Percentiles rank a stretch among this genome's conserved stretches.
These are phyloP conservation scores for Hymenoscyphus albidus DNA, from an alignment of 2,329 filamentous ascomycete genomes.

Conservation along the genomic window DNA sequence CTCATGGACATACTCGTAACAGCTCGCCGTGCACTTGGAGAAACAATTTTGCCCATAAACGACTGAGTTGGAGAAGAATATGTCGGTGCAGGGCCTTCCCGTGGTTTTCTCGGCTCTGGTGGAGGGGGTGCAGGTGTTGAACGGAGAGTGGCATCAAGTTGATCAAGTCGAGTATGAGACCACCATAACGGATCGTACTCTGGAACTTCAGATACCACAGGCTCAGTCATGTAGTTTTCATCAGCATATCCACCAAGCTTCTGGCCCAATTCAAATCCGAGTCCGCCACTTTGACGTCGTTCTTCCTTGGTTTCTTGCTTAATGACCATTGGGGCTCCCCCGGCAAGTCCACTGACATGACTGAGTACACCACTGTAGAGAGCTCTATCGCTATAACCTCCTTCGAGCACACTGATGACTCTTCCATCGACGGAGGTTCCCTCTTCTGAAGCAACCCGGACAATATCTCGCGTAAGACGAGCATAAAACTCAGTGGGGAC, in stretches of 20 bases:
- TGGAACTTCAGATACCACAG: slow-evolving; percentile 28
- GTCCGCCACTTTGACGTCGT: slow-evolving; percentile 37
- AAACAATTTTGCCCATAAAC: slow-evolving; percentile 74
- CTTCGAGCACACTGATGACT: slow-evolving; percentile 89
- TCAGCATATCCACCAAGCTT: slow-evolving; percentile 43
- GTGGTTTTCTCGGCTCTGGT: slow-evolving; percentile 49
- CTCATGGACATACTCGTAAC: slow-evolving; percentile 50
- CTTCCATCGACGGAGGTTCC: slow-evolving; percentile 74
- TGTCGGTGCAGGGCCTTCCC: slow-evolving; percentile 58
- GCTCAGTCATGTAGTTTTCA: slow-evolving; percentile 18
- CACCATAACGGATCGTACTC: slow-evolving; percentile 70
- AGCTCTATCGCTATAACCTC: slow-evolving; percentile 91
- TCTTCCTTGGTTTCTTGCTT: slow-evolving; percentile 35
- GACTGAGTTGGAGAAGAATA: slow-evolving; percentile 87
- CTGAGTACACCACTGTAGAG: slow-evolving; percentile 84
- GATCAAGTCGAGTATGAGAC: slow-evolving; percentile 61
- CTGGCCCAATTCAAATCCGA: slow-evolving; percentile 57
- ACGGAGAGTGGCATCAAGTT: slow-evolving; percentile 57
- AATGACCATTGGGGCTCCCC: slow-evolving; percentile 43
- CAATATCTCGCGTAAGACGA: slow-evolving; percentile 79
- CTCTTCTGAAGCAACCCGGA: slow-evolving; percentile 76
- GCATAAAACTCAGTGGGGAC: slow-evolving; percentile 97
- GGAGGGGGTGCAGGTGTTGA: slow-evolving; percentile 45
- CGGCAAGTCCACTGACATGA: slow-evolving; percentile 79
- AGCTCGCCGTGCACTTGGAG: slow-evolving; percentile 61